These are phyloP conservation scores for Phytophthora cryptogea DNA, from an alignment of 352 stramenopile genomes.

Conservation along the genomic window DNA sequence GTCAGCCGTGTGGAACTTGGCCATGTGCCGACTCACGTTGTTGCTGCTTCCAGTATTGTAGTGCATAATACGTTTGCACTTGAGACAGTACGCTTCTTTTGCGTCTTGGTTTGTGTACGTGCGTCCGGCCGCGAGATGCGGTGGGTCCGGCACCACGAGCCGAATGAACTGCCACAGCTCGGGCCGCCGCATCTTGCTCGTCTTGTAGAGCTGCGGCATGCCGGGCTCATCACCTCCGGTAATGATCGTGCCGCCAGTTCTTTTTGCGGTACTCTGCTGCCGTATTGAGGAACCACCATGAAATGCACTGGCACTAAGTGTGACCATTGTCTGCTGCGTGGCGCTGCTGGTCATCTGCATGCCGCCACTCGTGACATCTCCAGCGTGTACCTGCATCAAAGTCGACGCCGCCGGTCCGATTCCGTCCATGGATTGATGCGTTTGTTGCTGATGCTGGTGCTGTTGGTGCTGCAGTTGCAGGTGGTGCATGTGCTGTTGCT, in stretches of 20 bases:
- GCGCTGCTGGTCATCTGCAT: slow-evolving; percentile 14
- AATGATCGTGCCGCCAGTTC: slow-evolving; percentile 8
- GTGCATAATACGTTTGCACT: slow-evolving; percentile 62
- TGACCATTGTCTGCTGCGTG: slow-evolving; percentile 15
- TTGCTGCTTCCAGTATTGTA: slow-evolving; percentile 64
- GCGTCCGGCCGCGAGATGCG: slow-evolving; percentile 38
- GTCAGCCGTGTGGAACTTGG: slow-evolving; percentile 51
- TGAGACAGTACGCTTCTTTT: slow-evolving; percentile 57
- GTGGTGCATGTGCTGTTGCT: slow-evolving; percentile 14
- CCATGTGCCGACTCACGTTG: slow-evolving; percentile 61
- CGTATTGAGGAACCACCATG: not conserved
- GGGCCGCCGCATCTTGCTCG: slow-evolving; percentile 60
- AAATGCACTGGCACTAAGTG: slow-evolving; percentile 7
- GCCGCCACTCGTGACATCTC: not conserved
- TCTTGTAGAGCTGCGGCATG: slow-evolving; percentile 53
- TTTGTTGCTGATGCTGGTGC: slow-evolving; percentile 14
- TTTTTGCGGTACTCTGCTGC: not conserved
- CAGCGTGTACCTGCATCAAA: slow-evolving; percentile 27
- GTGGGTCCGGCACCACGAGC: slow-evolving; percentile 52
- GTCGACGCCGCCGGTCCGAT: slow-evolving; percentile 22
- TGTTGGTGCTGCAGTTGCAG: slow-evolving; percentile 10
- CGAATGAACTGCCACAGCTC: slow-evolving; percentile 65
- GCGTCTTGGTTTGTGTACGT: slow-evolving; percentile 63
- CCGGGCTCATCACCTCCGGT: slow-evolving; percentile 19
- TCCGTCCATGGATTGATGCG: slow-evolving; percentile 4